Base-by-base conservation (phyloP, 352 stramenopile species). In the Thalassiosira sp. region DNA sequence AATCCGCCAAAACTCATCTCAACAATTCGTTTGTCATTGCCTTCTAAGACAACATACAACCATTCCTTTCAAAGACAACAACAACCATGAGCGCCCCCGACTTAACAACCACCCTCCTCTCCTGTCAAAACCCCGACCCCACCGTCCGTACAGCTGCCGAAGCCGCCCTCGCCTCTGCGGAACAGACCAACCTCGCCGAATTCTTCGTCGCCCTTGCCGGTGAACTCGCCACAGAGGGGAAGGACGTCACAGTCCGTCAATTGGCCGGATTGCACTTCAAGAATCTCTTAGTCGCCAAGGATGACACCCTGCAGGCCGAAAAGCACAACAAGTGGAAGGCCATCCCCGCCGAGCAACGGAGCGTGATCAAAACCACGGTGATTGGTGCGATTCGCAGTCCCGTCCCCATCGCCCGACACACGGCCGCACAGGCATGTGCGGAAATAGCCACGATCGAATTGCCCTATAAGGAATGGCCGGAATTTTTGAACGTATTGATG, bases 361-460 rank as follows among this genome's bases (percentile, higher is more conserved):
- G 66, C 7, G 58, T 63, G 2, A 81, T 93, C 56, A 91, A 92
- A 65, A 46, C 66, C 40, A 71, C 78, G 16, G 67, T 92, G 11
- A 49, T 95, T 3, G 24, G 54, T 16, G 80, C 79, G 11, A 84
- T 94, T 31, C 72, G 73, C 24, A 88, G 66, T 28, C 40, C 73
- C 8, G 82, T 89, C 57, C 27, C 7, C 16, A 22, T 76, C 3
- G 82, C 88, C 0, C 54, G 82, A 15, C 82, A 90, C 51, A 89
- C 81, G 5, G 96, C 93, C 43, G 95, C 95, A 6, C 93, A 98
- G 71, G 90, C 97, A 6, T 92, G 97, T 43, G 94, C 95, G 20
- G 97, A 98, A 87, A 92, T 98, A 62, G 96, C 94, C 45, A 90
- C 93, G 18, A 94, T 98, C 15, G 95, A 98, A 82, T 78, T 98